These are phyloP conservation scores for Hyphopichia buzzinii DNA, from an alignment of 1,139 yeast genomes.

Conservation along the genomic window DNA sequence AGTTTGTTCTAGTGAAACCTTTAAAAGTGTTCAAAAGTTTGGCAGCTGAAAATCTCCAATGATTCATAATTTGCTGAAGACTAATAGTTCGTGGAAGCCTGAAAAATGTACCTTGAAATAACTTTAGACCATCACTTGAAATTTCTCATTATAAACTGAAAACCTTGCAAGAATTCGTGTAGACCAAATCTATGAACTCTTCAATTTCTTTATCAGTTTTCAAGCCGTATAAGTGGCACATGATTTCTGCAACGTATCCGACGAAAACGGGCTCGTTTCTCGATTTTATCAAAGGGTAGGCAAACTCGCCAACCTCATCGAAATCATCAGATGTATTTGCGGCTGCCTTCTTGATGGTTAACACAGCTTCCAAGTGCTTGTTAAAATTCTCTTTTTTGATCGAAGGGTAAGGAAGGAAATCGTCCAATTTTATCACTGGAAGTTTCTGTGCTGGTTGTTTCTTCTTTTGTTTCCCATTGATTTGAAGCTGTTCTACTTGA, in stretches of 20 bases:
- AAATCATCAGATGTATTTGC: slow-evolving; percentile 5
- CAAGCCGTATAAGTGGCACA: slow-evolving; percentile 52
- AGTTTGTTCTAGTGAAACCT: too few relatives aligned
- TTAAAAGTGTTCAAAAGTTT: too few relatives aligned
- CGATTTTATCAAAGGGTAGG: slow-evolving; percentile 66
- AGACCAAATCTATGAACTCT: slow-evolving; percentile 58
- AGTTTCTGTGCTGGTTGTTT: slow-evolving; percentile 5
- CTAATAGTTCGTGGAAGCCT: too few relatives aligned
- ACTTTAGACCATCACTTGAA: too few relatives aligned
- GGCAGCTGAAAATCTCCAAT: too few relatives aligned
- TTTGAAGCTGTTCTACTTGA: not conserved
- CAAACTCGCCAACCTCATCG: slow-evolving; percentile 27
- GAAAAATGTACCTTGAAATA: too few relatives aligned
- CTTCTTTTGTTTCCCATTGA: slow-evolving; percentile 1
- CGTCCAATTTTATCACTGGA: slow-evolving; percentile 33
- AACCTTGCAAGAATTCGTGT: slow-evolving; percentile 58
- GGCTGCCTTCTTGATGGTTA: slow-evolving; percentile 9
- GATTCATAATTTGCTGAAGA: too few relatives aligned
- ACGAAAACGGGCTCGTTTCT: slow-evolving; percentile 91
- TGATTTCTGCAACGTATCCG: slow-evolving; percentile 76
- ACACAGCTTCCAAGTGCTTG: slow-evolving; percentile 29
- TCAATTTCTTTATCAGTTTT: slow-evolving; percentile 46
- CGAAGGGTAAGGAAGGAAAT: slow-evolving; percentile 57
- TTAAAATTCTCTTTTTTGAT: slow-evolving; percentile 63
- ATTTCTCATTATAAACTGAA: slow-evolving; percentile 36